Conservation (phyloP, 78 protist species). For the Andalucia godoyi region DNA sequence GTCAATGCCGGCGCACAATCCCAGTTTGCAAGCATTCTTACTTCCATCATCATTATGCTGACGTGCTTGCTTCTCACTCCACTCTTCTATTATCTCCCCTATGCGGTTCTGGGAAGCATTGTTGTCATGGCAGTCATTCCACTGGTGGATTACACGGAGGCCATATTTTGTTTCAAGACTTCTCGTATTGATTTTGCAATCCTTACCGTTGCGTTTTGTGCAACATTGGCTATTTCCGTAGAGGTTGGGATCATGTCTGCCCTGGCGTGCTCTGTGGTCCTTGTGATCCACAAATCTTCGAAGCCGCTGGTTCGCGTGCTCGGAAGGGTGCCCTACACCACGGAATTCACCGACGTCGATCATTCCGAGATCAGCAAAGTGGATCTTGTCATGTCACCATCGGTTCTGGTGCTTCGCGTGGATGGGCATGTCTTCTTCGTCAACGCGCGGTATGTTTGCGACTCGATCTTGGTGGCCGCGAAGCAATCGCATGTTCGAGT, state of each 20-base stretch:
- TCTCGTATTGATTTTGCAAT: not conserved
- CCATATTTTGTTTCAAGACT: not conserved
- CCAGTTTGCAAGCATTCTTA: slow-evolving; percentile 30
- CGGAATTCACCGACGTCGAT: slow-evolving; percentile 15
- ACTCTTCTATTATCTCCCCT: slow-evolving; percentile 39
- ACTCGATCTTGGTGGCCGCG: no score
- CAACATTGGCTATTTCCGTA: slow-evolving; percentile 32
- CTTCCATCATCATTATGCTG: slow-evolving; percentile 24
- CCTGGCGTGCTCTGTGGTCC: slow-evolving; percentile 21
- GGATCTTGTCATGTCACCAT: no score
- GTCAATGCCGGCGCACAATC: slow-evolving; percentile 39
- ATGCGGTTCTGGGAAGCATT: slow-evolving; percentile 39
- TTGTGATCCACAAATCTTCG: slow-evolving; percentile 29
- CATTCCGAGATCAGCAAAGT: no score
- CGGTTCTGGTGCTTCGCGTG: no score
- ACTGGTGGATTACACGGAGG: slow-evolving; percentile 30
- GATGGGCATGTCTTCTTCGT: no score
- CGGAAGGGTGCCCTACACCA: slow-evolving; percentile 44
- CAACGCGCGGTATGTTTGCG: no score
- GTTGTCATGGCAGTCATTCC: slow-evolving; percentile 45
- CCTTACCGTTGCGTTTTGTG: slow-evolving; percentile 22
- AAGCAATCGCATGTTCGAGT: not conserved
- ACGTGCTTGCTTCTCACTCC: slow-evolving; percentile 24
- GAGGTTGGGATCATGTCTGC: slow-evolving; percentile 45
- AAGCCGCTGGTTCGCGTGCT: slow-evolving; percentile 41